Evolutionary conservation across 2,329 filamentous ascomycete species (phyloP), one percentile per base, ranked within the genome.

Genomic region (Colletotrichum sp.): DNA sequence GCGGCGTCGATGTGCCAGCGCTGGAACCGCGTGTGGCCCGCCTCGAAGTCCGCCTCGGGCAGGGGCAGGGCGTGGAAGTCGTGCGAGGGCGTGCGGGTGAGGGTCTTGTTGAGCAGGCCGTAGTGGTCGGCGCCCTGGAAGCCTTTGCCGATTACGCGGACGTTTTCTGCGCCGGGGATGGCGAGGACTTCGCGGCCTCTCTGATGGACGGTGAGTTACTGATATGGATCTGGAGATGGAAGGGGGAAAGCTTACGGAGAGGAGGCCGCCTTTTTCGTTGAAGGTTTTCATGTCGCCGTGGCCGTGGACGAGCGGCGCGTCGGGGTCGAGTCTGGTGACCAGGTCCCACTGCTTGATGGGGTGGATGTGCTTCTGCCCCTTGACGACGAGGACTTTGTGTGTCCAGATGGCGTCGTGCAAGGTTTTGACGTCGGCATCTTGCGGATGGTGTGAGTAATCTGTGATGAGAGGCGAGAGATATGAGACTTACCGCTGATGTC

Each of bases 1-100:
- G 85, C 84, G 9, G 84, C 86, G 72, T 88, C 86, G n/a, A 87
- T 85, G 72, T 87, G 86, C 86, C 86, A 87, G 31, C 84, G 79
- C 61, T 87, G 85, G 72, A 87, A 87, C 21, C 86, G 84, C 1
- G 84, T 86, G 57, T 85, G 81, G 12, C 86, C 85, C 7, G 78
- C 75, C 3, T 80, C 76, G 70, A 86, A 86, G 6, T 85, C 82
- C 2, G 80, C 79, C 8, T 77, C 69, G 1, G 78, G 69, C 13
- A 84, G 80, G 15, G 79, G 76, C 7, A 81, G 77, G 8, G 78
- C 77, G 64, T 87, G 84, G 76, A 80, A 86, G 58, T 82, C 80
- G 74, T 86, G 83, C 21, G 78, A 79, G 18, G 82, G 77, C 5
- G 75, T 81, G 77, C 69, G 78, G 2, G 68, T 74, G 9, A 82